A percentile compares a stretch with the other conserved stretches of the same genome.
These are phyloP conservation scores for Manihot esculenta DNA, from an alignment of 441 rosid species.

Conservation along the genomic window DNA sequence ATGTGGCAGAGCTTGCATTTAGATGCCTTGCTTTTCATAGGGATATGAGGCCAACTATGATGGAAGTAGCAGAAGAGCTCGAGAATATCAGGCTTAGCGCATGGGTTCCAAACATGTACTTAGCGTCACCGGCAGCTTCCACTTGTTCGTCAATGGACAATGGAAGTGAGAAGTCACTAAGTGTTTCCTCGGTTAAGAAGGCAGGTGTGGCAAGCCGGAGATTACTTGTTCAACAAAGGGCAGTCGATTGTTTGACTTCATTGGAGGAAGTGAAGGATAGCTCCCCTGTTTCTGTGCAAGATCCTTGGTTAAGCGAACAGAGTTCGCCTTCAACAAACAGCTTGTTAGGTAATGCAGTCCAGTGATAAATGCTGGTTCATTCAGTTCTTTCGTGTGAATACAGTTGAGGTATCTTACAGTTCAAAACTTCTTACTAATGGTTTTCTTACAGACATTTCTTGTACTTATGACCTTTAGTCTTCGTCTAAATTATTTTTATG, in stretches of 20 bases:
- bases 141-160: conserved; percentile 43
- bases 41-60: conserved; percentile 92
- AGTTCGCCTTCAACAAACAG: conserved; percentile 89
- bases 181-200: conserved; percentile 34
- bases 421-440: neutral
- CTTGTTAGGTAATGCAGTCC: conserved; percentile 59
- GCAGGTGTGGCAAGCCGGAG: conserved; percentile 40
- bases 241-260: conserved; percentile 33
- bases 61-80: conserved; percentile 76
- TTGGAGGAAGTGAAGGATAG: conserved; percentile 52
- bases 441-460: neutral
- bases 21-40: conserved; percentile 80
- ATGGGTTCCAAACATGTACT: conserved; percentile 53
- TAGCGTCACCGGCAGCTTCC: conserved; percentile 51
- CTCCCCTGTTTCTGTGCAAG: conserved; percentile 85
- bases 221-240: conserved; percentile 41
- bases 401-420: neutral
- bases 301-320: conserved; percentile 82
- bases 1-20: conserved; percentile 83
- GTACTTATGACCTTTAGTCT: neutral
- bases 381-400: conserved; percentile 27
- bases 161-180: conserved; percentile 43
- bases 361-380: conserved; percentile 28
- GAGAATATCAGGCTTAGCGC: conserved; percentile 60
- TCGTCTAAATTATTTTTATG: neutral